Evolutionary conservation across 257 asterid genomes (phyloP).

Genomic region (Nicotiana knightiana): DNA sequence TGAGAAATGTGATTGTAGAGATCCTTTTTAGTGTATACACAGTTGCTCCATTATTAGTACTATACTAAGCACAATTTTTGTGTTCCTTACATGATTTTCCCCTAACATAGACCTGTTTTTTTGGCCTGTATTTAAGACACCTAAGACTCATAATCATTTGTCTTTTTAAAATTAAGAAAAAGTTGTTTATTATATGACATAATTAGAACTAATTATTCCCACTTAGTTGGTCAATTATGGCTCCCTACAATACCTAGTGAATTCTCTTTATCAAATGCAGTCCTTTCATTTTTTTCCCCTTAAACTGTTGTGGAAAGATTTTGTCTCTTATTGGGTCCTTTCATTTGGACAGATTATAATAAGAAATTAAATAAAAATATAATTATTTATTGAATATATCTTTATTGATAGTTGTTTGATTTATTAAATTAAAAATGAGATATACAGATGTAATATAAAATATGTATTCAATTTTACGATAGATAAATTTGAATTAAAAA

Average conservation of each 20-base stretch:
- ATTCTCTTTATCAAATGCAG: not conserved
- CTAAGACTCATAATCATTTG: not conserved
- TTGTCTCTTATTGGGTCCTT: no score
- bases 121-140: not conserved
- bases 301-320: no score
- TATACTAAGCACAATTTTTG: not conserved
- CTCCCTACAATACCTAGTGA: not conserved
- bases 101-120: not conserved
- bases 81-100: not conserved
- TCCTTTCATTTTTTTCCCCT: no score
- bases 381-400: no score
- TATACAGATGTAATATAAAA: no score
- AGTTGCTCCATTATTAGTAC: not conserved
- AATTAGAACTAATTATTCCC: not conserved
- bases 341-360: no score
- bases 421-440: no score
- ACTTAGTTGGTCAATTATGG: not conserved
- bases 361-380: no score
- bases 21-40: not conserved
- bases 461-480: no score
- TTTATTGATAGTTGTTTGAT: no score
- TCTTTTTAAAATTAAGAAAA: not conserved
- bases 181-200: not conserved
- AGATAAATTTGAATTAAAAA: no score
- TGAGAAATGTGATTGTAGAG: conserved; percentile 5